phyloP scores from a whole-genome alignment of 768 basidiomycete species.

The Tulasnella sp. region DNA sequence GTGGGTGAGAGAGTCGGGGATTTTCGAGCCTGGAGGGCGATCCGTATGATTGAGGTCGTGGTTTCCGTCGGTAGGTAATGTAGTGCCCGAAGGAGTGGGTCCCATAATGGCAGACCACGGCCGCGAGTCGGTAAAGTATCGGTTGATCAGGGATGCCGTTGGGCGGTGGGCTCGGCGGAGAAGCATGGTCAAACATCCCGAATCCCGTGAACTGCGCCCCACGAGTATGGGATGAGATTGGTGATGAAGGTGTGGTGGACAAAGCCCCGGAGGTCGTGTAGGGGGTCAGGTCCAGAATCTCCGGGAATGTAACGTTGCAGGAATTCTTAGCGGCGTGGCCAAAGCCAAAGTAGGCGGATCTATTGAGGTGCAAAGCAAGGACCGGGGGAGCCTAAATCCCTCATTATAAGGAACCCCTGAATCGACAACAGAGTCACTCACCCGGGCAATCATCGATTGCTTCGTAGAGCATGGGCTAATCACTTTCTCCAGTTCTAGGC shows the following conservation, averaged over 20 bases:
- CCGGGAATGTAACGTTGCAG: constrained; percentile 68
- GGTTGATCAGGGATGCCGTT: constrained; percentile 20
- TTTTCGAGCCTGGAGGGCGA: neutral
- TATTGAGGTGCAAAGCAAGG: constrained; percentile 80
- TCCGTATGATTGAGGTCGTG: constrained; percentile 35
- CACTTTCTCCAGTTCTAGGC: constrained; percentile 66
- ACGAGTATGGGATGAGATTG: constrained; percentile 55
- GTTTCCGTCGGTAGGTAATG: constrained; percentile 79
- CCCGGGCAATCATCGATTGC: constrained; percentile 84
- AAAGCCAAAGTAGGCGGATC: constrained; percentile 72
- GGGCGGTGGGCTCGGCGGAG: constrained; percentile 42
- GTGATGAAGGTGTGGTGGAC: constrained; percentile 50
- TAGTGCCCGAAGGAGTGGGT: constrained; percentile 92
- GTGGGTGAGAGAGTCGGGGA: neutral
- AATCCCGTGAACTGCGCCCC: neutral
- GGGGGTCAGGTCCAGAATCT: constrained; percentile 78
- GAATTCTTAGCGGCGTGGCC: constrained; percentile 68
- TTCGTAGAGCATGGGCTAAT: constrained; percentile 66
- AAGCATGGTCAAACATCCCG: constrained; percentile 34
- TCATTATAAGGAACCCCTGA: neutral
- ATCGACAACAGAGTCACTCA: constrained; percentile 29
- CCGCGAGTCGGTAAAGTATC: constrained; percentile 72
- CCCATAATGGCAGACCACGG: constrained; percentile 88
- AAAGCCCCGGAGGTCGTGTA: constrained; percentile 75
- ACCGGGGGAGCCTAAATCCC: constrained; percentile 62